phyloP scores from a whole-genome alignment of 2,329 filamentous ascomycete genomes.

The Botrytis elliptica region DNA sequence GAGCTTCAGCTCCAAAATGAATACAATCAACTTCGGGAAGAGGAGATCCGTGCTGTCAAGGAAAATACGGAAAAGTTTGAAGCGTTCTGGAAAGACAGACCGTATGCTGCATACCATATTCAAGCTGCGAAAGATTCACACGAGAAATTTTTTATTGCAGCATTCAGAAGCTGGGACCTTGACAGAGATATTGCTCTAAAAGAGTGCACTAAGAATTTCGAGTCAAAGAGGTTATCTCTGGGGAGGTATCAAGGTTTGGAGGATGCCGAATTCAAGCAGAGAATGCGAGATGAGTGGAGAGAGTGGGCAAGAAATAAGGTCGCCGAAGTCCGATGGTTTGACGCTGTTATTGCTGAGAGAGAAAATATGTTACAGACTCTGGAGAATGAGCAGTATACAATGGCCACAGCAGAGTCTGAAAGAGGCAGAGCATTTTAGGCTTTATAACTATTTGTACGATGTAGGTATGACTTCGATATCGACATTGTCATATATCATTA shows the following conservation, averaged over 20 bases:
- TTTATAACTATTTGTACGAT: background rate
- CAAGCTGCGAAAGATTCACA: constrained; percentile 41
- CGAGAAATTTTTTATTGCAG: background rate
- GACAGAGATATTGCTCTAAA: background rate
- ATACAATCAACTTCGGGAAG: constrained; percentile 43
- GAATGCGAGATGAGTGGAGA: background rate
- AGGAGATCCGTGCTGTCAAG: constrained; percentile 47
- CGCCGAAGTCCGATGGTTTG: constrained; percentile 6
- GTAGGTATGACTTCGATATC: background rate
- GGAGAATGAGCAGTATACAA: background rate
- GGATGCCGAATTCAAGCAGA: too few species aligned
- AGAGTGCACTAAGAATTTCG: background rate
- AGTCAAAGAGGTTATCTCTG: background rate
- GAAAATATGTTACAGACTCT: background rate
- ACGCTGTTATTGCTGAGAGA: background rate
- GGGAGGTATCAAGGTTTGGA: background rate
- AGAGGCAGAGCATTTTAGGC: background rate
- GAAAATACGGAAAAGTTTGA: constrained; percentile 45
- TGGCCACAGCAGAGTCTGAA: background rate
- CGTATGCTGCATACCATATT: constrained; percentile 43
- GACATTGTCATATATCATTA: background rate
- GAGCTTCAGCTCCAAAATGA: constrained; percentile 44
- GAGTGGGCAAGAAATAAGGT: constrained; percentile 5
- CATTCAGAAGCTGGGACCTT: background rate
- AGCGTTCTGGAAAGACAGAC: constrained; percentile 43